Evolutionary conservation across 352 stramenopile species (phyloP).

Genomic region (Globisporangium cylindrosporum): DNA sequence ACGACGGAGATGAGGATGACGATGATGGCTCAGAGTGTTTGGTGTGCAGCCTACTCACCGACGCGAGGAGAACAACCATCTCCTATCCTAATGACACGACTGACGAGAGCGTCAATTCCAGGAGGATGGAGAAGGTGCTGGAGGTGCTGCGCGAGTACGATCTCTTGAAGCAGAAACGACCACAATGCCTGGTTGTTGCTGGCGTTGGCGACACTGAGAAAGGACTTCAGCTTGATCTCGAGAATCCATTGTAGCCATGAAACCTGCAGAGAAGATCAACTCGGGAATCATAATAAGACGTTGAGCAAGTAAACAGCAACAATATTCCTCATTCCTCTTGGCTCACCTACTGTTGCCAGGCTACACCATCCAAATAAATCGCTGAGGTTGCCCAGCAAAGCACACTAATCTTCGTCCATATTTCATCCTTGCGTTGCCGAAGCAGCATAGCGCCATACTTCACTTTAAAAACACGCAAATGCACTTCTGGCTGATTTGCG

Average conservation of each 20-base stretch:
- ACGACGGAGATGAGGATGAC: neutral
- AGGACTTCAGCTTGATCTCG: neutral
- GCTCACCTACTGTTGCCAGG: too few relatives aligned
- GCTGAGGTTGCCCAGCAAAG: neutral
- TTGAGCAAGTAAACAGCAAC: neutral
- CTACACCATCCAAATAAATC: neutral
- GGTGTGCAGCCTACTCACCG: conserved; percentile 13
- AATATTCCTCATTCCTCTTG: neutral
- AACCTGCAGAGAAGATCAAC: neutral
- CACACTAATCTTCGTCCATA: neutral
- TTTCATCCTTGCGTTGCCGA: neutral
- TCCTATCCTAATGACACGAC: neutral
- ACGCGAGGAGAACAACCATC: neutral
- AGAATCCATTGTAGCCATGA: neutral
- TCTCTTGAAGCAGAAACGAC: conserved; percentile 3
- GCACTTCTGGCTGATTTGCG: neutral
- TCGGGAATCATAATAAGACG: neutral
- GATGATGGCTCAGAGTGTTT: conserved; percentile 8
- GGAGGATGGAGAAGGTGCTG: conserved; percentile 9
- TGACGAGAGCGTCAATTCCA: neutral
- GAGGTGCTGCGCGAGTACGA: conserved; percentile 14
- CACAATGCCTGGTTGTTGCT: neutral
- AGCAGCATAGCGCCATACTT: neutral
- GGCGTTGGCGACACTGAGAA: neutral
- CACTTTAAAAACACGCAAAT: conserved; percentile 1